These are phyloP conservation scores for Helichrysum umbraculigerum DNA, from an alignment of 129 eudicot species.

Conservation along the genomic window DNA sequence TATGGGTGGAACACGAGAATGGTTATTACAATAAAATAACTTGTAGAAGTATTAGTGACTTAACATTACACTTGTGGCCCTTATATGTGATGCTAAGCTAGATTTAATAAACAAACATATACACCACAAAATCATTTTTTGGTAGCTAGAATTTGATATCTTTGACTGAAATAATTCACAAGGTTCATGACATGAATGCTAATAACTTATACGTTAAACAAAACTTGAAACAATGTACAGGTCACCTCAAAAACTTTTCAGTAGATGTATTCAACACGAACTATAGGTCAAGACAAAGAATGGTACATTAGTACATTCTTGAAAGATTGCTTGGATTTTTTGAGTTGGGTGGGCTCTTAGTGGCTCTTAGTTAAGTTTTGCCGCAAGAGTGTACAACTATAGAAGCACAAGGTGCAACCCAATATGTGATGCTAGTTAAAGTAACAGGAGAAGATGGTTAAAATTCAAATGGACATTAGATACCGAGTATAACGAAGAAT, in stretches of 20 bases:
- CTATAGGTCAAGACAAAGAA: not conserved
- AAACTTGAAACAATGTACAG: not conserved
- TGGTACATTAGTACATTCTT: conserved; percentile 9
- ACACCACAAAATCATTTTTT: not conserved
- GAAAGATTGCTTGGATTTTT: not conserved
- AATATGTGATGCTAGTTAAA: not conserved
- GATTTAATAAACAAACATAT: no score
- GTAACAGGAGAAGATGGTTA: not conserved
- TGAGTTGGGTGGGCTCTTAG: not conserved
- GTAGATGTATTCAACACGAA: not conserved
- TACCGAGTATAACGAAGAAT: conserved; percentile 3
- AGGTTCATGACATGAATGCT: not conserved
- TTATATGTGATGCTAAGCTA: not conserved
- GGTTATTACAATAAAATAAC: not conserved
- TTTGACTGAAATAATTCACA: not conserved
- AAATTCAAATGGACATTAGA: conserved; percentile 18
- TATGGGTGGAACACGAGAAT: not conserved
- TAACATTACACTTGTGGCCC: not conserved
- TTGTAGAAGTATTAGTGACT: not conserved
- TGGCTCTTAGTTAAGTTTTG: conserved; percentile 5
- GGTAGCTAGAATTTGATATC: not conserved
- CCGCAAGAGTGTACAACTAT: conserved; percentile 11
- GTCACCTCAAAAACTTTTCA: not conserved
- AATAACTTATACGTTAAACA: not conserved
- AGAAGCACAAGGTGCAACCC: conserved; percentile 20